Evolutionary conservation across 805 yeast genomes (phyloP), one percentile per base, ranked within the genome.

Genomic region (Dipodascopsis uninucleata): DNA sequence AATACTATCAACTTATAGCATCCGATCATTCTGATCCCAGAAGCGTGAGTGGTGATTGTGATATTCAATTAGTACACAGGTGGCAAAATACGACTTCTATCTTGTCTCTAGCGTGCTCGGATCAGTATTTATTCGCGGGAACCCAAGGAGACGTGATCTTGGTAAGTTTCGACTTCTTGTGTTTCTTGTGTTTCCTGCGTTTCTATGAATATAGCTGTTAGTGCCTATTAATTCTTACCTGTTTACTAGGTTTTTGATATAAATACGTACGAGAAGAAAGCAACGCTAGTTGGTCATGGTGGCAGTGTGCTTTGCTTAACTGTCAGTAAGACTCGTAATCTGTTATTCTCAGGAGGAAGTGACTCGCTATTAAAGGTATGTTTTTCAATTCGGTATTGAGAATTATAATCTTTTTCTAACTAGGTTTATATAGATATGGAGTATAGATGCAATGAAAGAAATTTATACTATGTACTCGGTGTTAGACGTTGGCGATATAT

Each of bases 401-500:
- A n/a, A n/a, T n/a, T n/a, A n/a, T n/a, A n/a, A n/a, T n/a, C n/a
- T 25, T 7, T n/a, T 3, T 10, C 33, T 14, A 28, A 32, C 40
- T 4, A 20, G 21, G 26, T 9, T 14, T 17, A 28, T 14, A 3
- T 23, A 48, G 43, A 41, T 87, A 1, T 93, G 96, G 94, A 79
- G 82, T 45, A 69, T 86, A 17, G 64, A 72, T 1, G 62, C 66
- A 2, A 53, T 61, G 25, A 42, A 49, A 23, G 60, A 55, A 28
- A 63, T 83, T 0, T 83, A 84, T 57, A 83, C 95, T 0, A 77
- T 89, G 5, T 90, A 90, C 62, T 82, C 95, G 1, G 64, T 83
- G 8, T 74, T 83, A 28, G 98, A 90, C 66, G 82, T 90, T 40
- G 98, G 98, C 39, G 98, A 90, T 63, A 83, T 90, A 14, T 90